phyloP scores from a whole-genome alignment of 257 asterid species.

The Primulina tabacum region DNA sequence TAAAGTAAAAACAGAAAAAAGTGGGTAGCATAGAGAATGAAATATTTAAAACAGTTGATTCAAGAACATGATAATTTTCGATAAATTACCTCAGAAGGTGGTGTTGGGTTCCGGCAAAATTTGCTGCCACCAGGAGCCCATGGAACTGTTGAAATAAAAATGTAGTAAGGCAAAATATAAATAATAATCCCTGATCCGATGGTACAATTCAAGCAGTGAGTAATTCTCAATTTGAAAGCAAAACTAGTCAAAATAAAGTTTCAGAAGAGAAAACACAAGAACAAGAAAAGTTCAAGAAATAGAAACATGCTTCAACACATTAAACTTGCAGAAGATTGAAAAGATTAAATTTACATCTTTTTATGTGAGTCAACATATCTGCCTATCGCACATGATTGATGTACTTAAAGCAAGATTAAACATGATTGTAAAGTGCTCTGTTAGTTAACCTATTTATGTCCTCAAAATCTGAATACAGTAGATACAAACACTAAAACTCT shows the following conservation, averaged over 20 bases:
- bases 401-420: slow-evolving; percentile 10
- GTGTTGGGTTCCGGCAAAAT: slow-evolving; percentile 86
- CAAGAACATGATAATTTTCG: background rate
- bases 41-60: slow-evolving; percentile 1
- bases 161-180: slow-evolving; percentile 14
- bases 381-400: background rate
- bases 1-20: background rate
- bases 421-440: background rate
- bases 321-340: slow-evolving; percentile 1
- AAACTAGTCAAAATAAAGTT: background rate
- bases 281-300: background rate
- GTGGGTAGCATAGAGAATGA: background rate
- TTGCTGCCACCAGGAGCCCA: slow-evolving; percentile 99
- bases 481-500: slow-evolving; percentile 9
- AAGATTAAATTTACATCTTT: background rate
- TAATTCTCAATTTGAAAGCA: background rate
- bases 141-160: slow-evolving; percentile 60
- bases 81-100: slow-evolving; percentile 83
- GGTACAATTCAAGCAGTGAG: slow-evolving; percentile 10
- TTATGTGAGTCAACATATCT: background rate
- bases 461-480: slow-evolving; percentile 13
- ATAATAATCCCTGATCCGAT: slow-evolving; percentile 1
- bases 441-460: background rate
- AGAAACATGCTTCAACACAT: slow-evolving; percentile 19
- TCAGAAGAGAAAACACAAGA: slow-evolving; percentile 2